These are phyloP conservation scores for Eragrostis curvula DNA, from an alignment of 176 grass and related monocot species.

Conservation along the genomic window DNA sequence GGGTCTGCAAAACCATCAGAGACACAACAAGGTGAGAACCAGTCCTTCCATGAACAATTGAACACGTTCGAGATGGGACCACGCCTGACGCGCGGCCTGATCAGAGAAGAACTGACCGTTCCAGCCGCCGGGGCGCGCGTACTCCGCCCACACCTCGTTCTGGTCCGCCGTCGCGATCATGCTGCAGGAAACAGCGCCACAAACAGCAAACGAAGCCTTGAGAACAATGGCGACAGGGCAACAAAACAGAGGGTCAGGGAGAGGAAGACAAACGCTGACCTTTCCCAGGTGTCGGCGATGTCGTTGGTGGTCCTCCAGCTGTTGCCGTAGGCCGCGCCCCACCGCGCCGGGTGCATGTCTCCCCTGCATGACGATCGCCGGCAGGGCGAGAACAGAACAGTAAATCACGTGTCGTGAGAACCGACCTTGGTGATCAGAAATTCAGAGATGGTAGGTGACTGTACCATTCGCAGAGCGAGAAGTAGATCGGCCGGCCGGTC, in stretches of 20 bases:
- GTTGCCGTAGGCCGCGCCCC: conserved; percentile 80
- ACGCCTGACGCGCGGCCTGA: background rate
- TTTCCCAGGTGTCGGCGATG: conserved; percentile 85
- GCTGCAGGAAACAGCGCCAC: conserved; percentile 34
- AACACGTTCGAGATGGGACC: background rate
- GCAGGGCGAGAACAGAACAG: background rate
- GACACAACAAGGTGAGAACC: background rate
- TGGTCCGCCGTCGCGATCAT: conserved; percentile 84
- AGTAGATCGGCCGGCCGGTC: conserved; percentile 66
- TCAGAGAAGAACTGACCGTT: conserved; percentile 54
- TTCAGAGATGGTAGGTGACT: background rate
- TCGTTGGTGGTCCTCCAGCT: conserved; percentile 91
- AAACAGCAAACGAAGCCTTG: background rate
- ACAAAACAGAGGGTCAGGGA: too few species aligned
- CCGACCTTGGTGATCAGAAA: background rate
- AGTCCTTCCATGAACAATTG: too few species aligned
- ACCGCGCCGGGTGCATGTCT: conserved; percentile 88
- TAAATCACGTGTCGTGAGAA: background rate
- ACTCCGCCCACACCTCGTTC: conserved; percentile 89
- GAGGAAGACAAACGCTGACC: conserved; percentile 11
- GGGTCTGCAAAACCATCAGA: conserved; percentile 48
- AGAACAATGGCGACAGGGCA: too few species aligned
- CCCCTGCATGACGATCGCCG: conserved; percentile 53
- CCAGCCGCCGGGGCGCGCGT: conserved; percentile 87
- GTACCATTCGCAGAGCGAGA: conserved; percentile 94